phyloP scores from a whole-genome alignment of 176 grass and related monocot species.

The Phragmites australis region DNA sequence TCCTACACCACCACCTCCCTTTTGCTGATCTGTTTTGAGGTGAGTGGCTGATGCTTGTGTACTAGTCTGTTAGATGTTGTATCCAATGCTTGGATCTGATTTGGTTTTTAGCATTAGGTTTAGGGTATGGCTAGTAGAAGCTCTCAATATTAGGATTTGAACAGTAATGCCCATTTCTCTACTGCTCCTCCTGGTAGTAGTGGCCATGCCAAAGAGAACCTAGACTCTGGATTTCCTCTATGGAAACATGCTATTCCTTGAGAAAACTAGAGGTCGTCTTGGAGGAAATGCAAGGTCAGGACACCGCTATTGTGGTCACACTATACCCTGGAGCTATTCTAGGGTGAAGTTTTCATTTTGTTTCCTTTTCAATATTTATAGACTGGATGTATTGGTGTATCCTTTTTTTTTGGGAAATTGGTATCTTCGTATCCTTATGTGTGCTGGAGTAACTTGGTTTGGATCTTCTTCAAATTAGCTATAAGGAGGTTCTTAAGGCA shows the following conservation, averaged over 20 bases:
- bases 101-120: not conserved
- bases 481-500: slow-evolving; percentile 11
- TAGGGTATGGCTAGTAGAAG: not conserved
- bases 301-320: not conserved
- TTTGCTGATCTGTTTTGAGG: not conserved
- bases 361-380: not conserved
- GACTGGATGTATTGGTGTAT: not conserved
- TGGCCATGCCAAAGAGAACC: not conserved
- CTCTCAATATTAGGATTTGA: not conserved
- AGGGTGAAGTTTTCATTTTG: not conserved
- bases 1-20: not conserved
- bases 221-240: not conserved
- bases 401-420: not conserved
- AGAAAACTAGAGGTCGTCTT: not conserved
- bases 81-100: not conserved
- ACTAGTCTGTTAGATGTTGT: not conserved
- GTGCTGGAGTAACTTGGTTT: not conserved
- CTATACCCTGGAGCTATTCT: not conserved
- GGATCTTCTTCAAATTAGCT: not conserved
- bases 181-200: not conserved
- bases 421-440: not conserved
- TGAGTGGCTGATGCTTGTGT: not conserved
- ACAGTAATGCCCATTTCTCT: not conserved
- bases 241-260: not conserved
- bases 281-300: not conserved